Base-by-base conservation (phyloP, 495 filamentous ascomycete genomes). In the Filosporella fistucella region DNA sequence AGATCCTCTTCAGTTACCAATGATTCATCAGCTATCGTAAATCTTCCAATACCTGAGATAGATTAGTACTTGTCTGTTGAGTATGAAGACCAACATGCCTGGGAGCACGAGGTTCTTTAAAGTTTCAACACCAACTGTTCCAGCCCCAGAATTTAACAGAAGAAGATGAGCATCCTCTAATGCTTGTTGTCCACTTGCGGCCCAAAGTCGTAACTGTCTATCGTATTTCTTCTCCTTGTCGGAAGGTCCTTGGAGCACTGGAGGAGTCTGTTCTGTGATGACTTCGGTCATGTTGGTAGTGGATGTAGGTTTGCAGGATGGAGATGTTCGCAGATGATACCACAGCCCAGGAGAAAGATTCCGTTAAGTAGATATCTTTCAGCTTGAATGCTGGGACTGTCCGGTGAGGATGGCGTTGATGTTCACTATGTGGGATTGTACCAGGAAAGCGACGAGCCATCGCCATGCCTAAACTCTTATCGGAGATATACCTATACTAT, bases 71-170 rank as follows among this genome's bases (percentile, higher is more conserved):
- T 40, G 66, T 14, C 64, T 57, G 30, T n/a, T 25, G 21, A 2
- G 24, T 28, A 2, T 21, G 40, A 29, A 26, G n/a, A 33, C n/a
- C 14, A 11, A 8, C 52, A 22, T 68, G 81, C 82, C 80, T 47
- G 93, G 93, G 35, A 99, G 67, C 1, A 97, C 86, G 18, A 99
- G 79, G 63, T 99, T 99, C 76, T 99, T 99, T 46, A 99, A 76
- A 0, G 90, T 82, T 66, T 99, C 93, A 23, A 95, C 79, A 3
- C 94, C 93, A 9, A 88, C 86, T 2, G 87, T 84, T 24, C 89
- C 88, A 5, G 84, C 68, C 1, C 88, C 88, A 9, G 83, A 86
- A 63, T 94, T 95, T 43, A 99, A 69, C 16, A 99, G 74, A 14
- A 96, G 74, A 6, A 99, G 81, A 48, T 91, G 88, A 2, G 94